These are phyloP conservation scores for Fusarium algeriense DNA, from an alignment of 2,329 filamentous ascomycete species.

Conservation along the genomic window DNA sequence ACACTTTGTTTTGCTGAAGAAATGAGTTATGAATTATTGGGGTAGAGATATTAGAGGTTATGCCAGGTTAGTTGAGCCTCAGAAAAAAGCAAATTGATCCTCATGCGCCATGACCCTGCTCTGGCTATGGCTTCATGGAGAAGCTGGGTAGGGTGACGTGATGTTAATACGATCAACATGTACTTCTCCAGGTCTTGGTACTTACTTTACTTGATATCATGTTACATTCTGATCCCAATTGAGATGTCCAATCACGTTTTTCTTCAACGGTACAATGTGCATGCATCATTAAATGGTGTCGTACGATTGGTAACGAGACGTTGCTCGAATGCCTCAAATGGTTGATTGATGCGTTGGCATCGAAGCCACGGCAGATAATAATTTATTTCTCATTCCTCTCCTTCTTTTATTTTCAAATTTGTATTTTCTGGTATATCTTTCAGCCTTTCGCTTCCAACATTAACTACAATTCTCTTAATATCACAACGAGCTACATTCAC, in stretches of 20 bases:
- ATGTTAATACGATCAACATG: background rate
- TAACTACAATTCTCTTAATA: background rate
- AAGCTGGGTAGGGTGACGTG: background rate
- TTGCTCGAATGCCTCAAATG: slow-evolving; percentile 35
- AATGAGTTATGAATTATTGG: background rate
- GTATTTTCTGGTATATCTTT: background rate
- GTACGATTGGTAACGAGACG: slow-evolving; percentile 39
- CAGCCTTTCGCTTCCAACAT: background rate
- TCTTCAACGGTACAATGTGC: slow-evolving; percentile 1
- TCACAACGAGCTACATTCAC: background rate
- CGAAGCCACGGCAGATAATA: slow-evolving; percentile 30
- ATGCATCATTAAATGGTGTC: slow-evolving; percentile 34
- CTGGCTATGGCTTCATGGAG: slow-evolving; percentile 13
- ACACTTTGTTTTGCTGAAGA: too few relatives aligned
- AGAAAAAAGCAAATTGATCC: slow-evolving; percentile 16
- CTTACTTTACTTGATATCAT: background rate
- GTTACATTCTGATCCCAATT: background rate
- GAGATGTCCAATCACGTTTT: slow-evolving; percentile 15
- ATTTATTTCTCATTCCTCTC: background rate
- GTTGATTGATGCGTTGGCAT: slow-evolving; percentile 44
- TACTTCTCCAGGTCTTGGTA: slow-evolving; percentile 1
- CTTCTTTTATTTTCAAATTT: background rate
- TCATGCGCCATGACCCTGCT: slow-evolving; percentile 18
- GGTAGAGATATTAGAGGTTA: background rate
- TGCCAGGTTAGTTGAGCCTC: slow-evolving; percentile 12